phyloP scores from a whole-genome alignment of 495 filamentous ascomycete genomes.

The Xylaria intraflava region DNA sequence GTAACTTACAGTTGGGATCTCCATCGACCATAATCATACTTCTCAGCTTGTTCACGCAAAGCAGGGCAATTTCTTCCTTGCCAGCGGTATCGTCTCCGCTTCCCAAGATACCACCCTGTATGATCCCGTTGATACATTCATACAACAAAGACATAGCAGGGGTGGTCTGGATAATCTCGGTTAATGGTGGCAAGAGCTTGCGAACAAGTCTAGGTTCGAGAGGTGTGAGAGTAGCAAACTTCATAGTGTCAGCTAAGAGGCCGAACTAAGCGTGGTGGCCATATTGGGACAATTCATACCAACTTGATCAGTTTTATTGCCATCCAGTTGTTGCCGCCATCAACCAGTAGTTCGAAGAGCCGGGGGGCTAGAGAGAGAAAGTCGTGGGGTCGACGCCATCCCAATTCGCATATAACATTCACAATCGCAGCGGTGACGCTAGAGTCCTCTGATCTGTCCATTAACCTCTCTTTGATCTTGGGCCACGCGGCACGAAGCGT shows the following conservation, averaged over 20 bases:
- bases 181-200: constrained; percentile 91
- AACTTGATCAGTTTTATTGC: constrained; percentile 98
- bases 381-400: constrained; percentile 87
- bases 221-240: constrained; percentile 94
- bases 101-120: constrained; percentile 88
- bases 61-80: constrained; percentile 83
- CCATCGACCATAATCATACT: constrained; percentile 90
- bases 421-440: constrained; percentile 94
- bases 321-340: constrained; percentile 98
- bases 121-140: constrained; percentile 97
- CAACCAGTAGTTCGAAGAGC: constrained; percentile 86
- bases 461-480: constrained; percentile 87
- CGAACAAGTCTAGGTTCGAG: constrained; percentile 84
- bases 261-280: not conserved
- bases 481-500: constrained; percentile 90
- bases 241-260: constrained; percentile 21
- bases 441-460: constrained; percentile 82
- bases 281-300: constrained; percentile 40
- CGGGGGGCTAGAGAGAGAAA: constrained; percentile 88
- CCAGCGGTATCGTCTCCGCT: constrained; percentile 67
- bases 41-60: constrained; percentile 87
- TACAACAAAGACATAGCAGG: constrained; percentile 95
- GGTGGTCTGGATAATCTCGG: constrained; percentile 86
- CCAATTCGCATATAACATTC: constrained; percentile 94
- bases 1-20: constrained; percentile 78